Evolutionary conservation across 352 stramenopile genomes (phyloP).

Genomic region (Globisporangium acanthophoron): DNA sequence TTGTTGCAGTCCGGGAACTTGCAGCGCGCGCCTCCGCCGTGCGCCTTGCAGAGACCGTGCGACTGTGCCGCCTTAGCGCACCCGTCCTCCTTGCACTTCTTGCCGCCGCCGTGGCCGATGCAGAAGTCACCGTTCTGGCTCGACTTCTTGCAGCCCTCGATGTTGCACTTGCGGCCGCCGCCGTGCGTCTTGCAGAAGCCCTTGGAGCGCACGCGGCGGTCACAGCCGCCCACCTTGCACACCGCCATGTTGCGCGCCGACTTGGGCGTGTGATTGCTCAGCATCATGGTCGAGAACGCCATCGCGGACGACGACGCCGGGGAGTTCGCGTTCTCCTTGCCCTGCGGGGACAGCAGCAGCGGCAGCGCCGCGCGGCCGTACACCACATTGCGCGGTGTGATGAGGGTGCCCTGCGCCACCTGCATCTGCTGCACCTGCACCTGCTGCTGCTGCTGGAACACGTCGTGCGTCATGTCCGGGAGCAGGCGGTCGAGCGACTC

Average conservation of each 20-base stretch:
- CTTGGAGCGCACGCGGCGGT: constrained; percentile 70
- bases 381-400: constrained; percentile 27
- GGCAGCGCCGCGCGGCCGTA: constrained; percentile 28
- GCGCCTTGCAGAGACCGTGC: constrained; percentile 78
- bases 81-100: constrained; percentile 80
- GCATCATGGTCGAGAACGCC: constrained; percentile 23
- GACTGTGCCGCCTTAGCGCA: constrained; percentile 85
- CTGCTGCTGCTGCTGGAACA: constrained; percentile 28
- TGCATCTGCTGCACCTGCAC: constrained; percentile 3
- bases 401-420: constrained; percentile 13
- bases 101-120: constrained; percentile 81
- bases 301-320: constrained; percentile 23
- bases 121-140: constrained; percentile 85
- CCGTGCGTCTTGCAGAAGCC: constrained; percentile 85
- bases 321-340: constrained; percentile 22
- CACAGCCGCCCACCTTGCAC: constrained; percentile 55
- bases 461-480: constrained; percentile 58
- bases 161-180: constrained; percentile 76
- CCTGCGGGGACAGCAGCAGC: constrained; percentile 29
- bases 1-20: constrained; percentile 84
- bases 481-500: constrained; percentile 70
- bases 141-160: constrained; percentile 83
- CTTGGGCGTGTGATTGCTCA: constrained; percentile 23
- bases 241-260: constrained; percentile 58
- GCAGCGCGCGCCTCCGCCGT: constrained; percentile 78